A percentile compares a stretch with the other conserved stretches of the same genome.
Conservation (phyloP, 1,284 basidiomycete genomes). For the Grifola frondosa region DNA sequence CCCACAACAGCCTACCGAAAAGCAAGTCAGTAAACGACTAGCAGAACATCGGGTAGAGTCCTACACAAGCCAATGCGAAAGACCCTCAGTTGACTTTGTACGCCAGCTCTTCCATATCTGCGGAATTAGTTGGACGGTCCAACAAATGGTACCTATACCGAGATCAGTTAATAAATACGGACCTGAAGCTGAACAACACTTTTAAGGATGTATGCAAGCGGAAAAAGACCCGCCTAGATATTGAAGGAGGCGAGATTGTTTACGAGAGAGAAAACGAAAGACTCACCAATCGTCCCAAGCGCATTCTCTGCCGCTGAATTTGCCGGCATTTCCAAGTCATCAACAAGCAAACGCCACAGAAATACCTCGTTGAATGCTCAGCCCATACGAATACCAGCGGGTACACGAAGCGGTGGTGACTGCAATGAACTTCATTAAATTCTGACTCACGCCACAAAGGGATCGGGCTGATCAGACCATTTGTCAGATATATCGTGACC, state of each 20-base stretch:
- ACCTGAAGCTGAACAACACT: not conserved
- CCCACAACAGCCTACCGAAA: slow-evolving; percentile 60
- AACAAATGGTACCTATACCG: slow-evolving; percentile 58
- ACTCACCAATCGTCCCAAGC: slow-evolving; percentile 56
- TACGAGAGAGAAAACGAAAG: not conserved
- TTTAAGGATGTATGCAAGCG: not conserved
- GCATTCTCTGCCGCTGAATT: slow-evolving; percentile 55
- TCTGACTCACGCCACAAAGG: too few relatives aligned
- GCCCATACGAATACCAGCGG: too few relatives aligned
- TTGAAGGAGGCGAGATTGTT: slow-evolving; percentile 36
- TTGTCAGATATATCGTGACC: too few relatives aligned
- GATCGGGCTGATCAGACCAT: too few relatives aligned
- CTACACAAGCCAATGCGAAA: slow-evolving; percentile 71
- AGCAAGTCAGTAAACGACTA: not conserved
- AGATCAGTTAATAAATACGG: not conserved
- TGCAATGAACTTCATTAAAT: too few relatives aligned
- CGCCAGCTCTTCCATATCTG: slow-evolving; percentile 77
- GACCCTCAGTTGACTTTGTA: slow-evolving; percentile 70
- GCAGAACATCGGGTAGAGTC: too few relatives aligned
- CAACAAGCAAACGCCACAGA: too few relatives aligned
- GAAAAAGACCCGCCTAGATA: slow-evolving; percentile 36
- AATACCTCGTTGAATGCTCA: too few relatives aligned
- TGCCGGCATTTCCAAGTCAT: slow-evolving; percentile 36
- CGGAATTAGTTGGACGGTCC: slow-evolving; percentile 71
- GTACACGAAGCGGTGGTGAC: too few relatives aligned